phyloP scores from a whole-genome alignment of 371 early-diverging fungal species.

The Dinochytrium kinnereticum region DNA sequence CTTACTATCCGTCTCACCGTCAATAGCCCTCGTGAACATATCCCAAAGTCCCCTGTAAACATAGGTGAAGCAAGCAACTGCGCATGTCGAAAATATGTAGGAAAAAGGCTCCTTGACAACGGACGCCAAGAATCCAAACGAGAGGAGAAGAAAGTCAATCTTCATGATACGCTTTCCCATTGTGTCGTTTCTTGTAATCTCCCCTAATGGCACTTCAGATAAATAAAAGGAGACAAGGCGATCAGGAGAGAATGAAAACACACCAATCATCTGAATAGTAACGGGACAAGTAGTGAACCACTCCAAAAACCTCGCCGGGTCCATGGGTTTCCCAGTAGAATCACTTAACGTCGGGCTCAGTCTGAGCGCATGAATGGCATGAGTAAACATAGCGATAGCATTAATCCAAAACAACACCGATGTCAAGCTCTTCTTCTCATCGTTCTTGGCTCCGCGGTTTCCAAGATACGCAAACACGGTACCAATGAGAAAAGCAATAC shows the following conservation, averaged over 20 bases:
- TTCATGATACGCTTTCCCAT: constrained; percentile 20
- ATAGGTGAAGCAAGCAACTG: constrained; percentile 26
- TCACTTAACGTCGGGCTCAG: constrained; percentile 25
- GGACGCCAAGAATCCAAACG: constrained; percentile 39
- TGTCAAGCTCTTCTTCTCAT: constrained; percentile 18
- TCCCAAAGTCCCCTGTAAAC: constrained; percentile 22
- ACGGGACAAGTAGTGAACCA: constrained; percentile 47
- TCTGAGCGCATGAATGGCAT: neutral
- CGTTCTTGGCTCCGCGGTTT: neutral
- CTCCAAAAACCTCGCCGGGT: constrained; percentile 48
- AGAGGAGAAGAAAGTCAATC: constrained; percentile 35
- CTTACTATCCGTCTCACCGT: constrained; percentile 11
- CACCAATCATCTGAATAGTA: neutral
- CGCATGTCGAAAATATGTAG: constrained; percentile 13
- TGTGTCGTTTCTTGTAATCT: constrained; percentile 33
- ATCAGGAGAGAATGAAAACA: neutral
- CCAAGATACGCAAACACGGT: constrained; percentile 19
- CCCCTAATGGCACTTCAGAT: constrained; percentile 9
- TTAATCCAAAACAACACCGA: constrained; percentile 25
- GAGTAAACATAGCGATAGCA: constrained; percentile 20
- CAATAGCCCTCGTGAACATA: constrained; percentile 35
- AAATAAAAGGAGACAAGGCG: neutral
- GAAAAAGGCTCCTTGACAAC: constrained; percentile 39
- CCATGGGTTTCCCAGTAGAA: constrained; percentile 37
- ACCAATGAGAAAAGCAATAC: constrained; percentile 29